These are phyloP conservation scores for Magnaporthiopsis poae DNA, from an alignment of 2,329 filamentous ascomycete species.

Conservation along the genomic window DNA sequence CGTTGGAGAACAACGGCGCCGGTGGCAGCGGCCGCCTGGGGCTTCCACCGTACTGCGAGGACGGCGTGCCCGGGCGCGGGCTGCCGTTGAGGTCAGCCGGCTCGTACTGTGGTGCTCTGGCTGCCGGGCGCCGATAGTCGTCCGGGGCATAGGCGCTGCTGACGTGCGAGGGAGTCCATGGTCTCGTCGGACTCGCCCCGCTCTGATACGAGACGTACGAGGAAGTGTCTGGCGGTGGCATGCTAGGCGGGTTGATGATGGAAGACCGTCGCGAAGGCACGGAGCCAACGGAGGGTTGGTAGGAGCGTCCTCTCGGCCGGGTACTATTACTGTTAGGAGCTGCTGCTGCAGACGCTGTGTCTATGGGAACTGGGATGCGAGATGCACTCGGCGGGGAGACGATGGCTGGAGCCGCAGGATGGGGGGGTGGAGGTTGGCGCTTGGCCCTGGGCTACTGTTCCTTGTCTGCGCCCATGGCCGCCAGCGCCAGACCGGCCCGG, in stretches of 20 bases:
- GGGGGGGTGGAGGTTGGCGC: no score
- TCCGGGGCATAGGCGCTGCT: conserved; percentile 36
- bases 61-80: conserved; percentile 81
- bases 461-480: not conserved
- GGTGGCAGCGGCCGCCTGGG: conserved; percentile 79
- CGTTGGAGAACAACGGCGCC: conserved; percentile 62
- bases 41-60: conserved; percentile 78
- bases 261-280: conserved; percentile 35
- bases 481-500: conserved; percentile 2
- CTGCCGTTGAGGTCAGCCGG: conserved; percentile 80
- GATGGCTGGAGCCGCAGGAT: not conserved
- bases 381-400: no score
- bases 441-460: not conserved
- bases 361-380: not conserved
- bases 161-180: conserved; percentile 43
- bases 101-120: conserved; percentile 66
- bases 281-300: conserved; percentile 44
- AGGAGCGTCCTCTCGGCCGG: conserved; percentile 34
- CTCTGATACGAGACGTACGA: conserved; percentile 49
- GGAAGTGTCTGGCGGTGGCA: conserved; percentile 50
- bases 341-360: conserved; percentile 33
- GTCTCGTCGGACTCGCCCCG: conserved; percentile 40
- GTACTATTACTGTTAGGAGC: conserved; percentile 32
- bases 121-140: conserved; percentile 61
- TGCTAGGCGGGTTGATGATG: conserved; percentile 47